These are phyloP conservation scores for Cordyceps cicadae DNA, from an alignment of 2,329 filamentous ascomycete genomes.

Conservation along the genomic window DNA sequence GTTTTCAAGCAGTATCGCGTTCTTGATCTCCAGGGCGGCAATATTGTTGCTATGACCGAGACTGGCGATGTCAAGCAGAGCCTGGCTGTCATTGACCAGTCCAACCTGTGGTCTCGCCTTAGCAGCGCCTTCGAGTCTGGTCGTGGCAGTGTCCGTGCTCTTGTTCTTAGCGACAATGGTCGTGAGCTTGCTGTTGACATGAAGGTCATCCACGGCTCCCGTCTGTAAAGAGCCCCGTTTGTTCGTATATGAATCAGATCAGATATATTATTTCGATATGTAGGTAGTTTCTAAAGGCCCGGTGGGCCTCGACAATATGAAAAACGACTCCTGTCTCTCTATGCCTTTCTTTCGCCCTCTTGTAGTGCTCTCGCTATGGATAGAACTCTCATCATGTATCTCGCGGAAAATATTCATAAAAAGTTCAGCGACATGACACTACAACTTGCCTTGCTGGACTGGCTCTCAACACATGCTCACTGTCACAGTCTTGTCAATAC, in stretches of 20 bases:
- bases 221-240: slow-evolving; percentile 40
- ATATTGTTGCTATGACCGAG: slow-evolving; percentile 97
- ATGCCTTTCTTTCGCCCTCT: background rate
- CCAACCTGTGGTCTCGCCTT: slow-evolving; percentile 75
- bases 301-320: background rate
- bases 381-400: too few species aligned
- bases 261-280: slow-evolving; percentile 3
- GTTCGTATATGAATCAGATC: slow-evolving; percentile 10
- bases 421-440: too few species aligned
- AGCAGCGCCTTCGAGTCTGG: slow-evolving; percentile 79
- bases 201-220: slow-evolving; percentile 87
- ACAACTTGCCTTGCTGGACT: too few species aligned
- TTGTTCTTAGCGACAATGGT: slow-evolving; percentile 90
- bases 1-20: slow-evolving; percentile 99
- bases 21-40: slow-evolving; percentile 83
- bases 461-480: too few species aligned
- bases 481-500: too few species aligned
- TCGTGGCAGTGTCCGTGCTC: slow-evolving; percentile 85
- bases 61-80: slow-evolving; percentile 96
- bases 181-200: slow-evolving; percentile 96
- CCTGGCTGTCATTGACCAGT: slow-evolving; percentile 90
- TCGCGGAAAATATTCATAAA: too few species aligned
- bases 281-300: slow-evolving; percentile 13
- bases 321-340: background rate
- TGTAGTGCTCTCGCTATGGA: too few species aligned